A percentile compares a stretch with the other conserved stretches of the same genome.
These are phyloP conservation scores for Microdochium paspali DNA, from an alignment of 2,329 filamentous ascomycete genomes.

Conservation along the genomic window DNA sequence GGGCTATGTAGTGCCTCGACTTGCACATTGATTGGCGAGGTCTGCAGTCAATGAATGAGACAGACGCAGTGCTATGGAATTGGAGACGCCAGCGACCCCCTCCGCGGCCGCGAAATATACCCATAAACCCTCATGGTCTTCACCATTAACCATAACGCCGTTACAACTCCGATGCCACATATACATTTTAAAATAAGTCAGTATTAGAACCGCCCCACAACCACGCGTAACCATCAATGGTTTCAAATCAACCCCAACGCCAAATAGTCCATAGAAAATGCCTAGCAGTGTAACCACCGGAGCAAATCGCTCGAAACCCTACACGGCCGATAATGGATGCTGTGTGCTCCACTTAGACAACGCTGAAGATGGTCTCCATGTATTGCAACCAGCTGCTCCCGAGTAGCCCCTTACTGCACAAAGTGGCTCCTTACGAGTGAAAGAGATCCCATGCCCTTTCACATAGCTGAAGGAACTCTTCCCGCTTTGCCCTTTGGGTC, in stretches of 20 bases:
- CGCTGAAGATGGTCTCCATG: too few species aligned
- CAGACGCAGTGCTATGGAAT: neutral
- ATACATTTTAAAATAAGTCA: neutral
- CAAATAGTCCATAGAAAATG: neutral
- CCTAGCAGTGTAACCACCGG: too few species aligned
- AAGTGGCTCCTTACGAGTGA: conserved; percentile 57
- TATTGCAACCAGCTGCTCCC: too few species aligned
- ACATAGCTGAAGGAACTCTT: conserved; percentile 82
- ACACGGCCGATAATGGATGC: too few species aligned
- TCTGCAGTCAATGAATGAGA: too few species aligned
- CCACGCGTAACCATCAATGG: neutral
- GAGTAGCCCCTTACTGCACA: too few species aligned
- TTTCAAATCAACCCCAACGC: neutral
- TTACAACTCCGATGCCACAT: neutral
- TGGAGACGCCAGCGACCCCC: too few species aligned
- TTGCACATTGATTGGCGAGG: too few species aligned
- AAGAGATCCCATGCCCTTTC: conserved; percentile 93
- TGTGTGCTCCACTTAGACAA: too few species aligned
- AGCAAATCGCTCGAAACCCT: too few species aligned
- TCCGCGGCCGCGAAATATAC: neutral
- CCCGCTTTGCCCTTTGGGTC: conserved; percentile 76
- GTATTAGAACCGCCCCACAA: neutral
- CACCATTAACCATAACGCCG: neutral
- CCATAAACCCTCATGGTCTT: too few species aligned
- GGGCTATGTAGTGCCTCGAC: too few species aligned